phyloP scores from a whole-genome alignment of 2,329 filamentous ascomycete genomes.

The Nannizzia gypsea region DNA sequence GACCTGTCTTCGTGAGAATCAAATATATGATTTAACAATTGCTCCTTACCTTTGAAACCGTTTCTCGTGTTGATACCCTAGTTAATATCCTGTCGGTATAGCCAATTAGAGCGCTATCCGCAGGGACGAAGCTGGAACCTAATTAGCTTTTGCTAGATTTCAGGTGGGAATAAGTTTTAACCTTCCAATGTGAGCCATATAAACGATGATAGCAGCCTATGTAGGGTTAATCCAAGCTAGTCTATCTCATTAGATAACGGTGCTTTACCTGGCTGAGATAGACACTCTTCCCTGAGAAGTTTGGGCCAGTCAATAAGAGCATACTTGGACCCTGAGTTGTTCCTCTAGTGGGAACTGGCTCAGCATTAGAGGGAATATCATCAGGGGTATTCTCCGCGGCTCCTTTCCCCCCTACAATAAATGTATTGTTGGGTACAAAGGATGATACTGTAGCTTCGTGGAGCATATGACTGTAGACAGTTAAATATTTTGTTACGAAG shows the following conservation, averaged over 20 bases:
- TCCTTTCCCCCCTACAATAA: slow-evolving; percentile 48
- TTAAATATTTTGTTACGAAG: slow-evolving; percentile 8
- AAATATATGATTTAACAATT: background rate
- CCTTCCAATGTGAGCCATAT: slow-evolving; percentile 76
- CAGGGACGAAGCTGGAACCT: slow-evolving; percentile 64
- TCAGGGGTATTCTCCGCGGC: background rate
- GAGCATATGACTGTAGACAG: slow-evolving; percentile 52
- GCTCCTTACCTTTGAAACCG: slow-evolving; percentile 43
- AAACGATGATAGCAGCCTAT: slow-evolving; percentile 68
- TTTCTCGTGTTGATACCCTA: slow-evolving; percentile 63
- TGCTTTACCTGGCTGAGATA: slow-evolving; percentile 66
- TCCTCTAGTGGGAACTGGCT: background rate
- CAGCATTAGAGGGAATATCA: background rate
- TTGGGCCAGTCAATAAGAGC: slow-evolving; percentile 78
- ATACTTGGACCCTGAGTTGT: slow-evolving; percentile 46
- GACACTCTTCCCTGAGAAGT: slow-evolving; percentile 92
- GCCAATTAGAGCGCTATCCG: slow-evolving; percentile 61
- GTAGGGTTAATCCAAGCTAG: too few species aligned
- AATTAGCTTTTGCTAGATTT: slow-evolving; percentile 7
- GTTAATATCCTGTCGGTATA: slow-evolving; percentile 89
- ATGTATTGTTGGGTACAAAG: slow-evolving; percentile 73
- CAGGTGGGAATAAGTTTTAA: slow-evolving; percentile 14
- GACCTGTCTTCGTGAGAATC: slow-evolving; percentile 25
- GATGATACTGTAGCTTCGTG: slow-evolving; percentile 72
- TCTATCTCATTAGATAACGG: too few species aligned